phyloP scores from a whole-genome alignment of 495 filamentous ascomycete species.

The Penicillium ochrochloron region DNA sequence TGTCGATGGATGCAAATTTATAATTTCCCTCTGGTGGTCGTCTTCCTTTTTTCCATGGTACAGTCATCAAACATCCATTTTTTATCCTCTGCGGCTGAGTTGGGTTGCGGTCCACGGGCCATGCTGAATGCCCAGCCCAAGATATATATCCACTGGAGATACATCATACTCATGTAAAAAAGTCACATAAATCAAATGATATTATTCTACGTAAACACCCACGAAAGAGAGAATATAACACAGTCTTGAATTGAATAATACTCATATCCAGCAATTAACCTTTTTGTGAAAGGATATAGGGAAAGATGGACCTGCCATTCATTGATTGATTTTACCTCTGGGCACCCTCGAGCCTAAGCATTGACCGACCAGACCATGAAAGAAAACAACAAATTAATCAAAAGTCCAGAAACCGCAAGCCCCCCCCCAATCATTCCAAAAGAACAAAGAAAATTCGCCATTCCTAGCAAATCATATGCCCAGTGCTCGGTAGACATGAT shows the following conservation, averaged over 20 bases:
- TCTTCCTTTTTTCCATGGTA: constrained; percentile 1
- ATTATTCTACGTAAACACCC: no score
- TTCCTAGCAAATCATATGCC: neutral
- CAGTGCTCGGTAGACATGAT: neutral
- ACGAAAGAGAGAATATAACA: no score
- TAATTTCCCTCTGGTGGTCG: no score
- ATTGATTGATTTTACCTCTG: neutral
- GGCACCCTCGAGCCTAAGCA: neutral
- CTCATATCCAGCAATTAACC: no score
- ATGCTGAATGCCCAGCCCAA: neutral
- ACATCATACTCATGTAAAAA: no score
- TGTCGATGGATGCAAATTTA: no score
- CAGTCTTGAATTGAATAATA: no score
- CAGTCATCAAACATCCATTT: neutral
- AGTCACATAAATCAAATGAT: no score
- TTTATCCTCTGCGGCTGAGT: neutral
- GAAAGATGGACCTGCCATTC: neutral
- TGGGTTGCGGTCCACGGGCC: no score
- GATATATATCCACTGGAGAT: no score
- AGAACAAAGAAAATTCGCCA: neutral
- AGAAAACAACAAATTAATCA: neutral
- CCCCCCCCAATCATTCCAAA: neutral
- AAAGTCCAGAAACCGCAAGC: neutral
- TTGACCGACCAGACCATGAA: neutral
- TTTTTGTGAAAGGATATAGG: neutral